These are phyloP conservation scores for Posidonia oceanica DNA, from an alignment of 116 monocot genomes.

Conservation along the genomic window DNA sequence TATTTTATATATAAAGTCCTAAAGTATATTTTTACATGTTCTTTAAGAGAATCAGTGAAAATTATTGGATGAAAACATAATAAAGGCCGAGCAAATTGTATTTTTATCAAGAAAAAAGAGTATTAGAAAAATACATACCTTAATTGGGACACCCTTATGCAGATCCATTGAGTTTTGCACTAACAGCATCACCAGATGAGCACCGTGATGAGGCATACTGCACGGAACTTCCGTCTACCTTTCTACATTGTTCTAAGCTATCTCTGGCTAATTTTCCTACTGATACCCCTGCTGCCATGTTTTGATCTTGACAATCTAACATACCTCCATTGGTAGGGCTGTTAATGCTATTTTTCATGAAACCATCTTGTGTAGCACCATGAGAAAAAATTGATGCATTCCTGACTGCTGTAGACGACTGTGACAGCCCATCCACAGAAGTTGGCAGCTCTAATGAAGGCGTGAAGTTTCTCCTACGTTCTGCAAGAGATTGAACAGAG, in stretches of 20 bases:
- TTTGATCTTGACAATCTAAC: constrained; percentile 3
- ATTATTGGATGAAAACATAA: no score
- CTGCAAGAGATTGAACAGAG: constrained; percentile 52
- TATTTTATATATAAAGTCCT: no score
- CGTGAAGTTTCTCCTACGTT: constrained; percentile 68
- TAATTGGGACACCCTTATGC: constrained; percentile 33
- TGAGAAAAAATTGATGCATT: no score
- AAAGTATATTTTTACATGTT: no score
- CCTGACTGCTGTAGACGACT: constrained; percentile 5
- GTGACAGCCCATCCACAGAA: constrained; percentile 18
- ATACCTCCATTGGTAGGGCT: not conserved
- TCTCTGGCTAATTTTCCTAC: not conserved
- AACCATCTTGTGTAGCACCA: not conserved
- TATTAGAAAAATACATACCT: constrained; percentile 27
- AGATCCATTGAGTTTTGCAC: constrained; percentile 50
- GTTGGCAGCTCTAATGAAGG: constrained; percentile 38
- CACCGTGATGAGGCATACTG: constrained; percentile 4
- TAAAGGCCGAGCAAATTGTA: no score
- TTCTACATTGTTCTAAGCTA: not conserved
- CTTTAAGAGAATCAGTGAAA: no score
- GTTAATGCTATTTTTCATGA: not conserved
- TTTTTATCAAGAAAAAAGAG: no score
- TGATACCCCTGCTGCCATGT: constrained; percentile 1
- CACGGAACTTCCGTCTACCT: constrained; percentile 1
- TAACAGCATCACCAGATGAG: constrained; percentile 29